Base-by-base conservation (phyloP, 176 grass and related monocot genomes). In the Eremochloa ophiuroides region DNA sequence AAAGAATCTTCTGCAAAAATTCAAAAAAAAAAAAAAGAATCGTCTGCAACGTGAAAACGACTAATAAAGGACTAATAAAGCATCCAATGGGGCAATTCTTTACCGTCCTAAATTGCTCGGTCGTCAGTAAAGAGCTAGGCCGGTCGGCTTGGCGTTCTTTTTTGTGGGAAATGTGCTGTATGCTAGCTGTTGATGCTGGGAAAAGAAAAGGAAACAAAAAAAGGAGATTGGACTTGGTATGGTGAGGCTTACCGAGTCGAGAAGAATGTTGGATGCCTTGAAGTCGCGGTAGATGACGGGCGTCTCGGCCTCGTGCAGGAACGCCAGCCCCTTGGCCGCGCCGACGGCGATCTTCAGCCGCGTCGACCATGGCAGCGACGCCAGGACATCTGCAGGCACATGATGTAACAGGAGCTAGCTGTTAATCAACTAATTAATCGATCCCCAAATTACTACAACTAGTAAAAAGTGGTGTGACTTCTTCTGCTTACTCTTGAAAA, bases 401-500 rank as follows among this genome's bases (percentile, higher is more conserved):
- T 6, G n/a, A 55, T 9, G 44, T 17, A 26, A 0, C 44, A 17
- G 15, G 50, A n/a, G 2, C 20, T 4, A n/a, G 11, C 0, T 41
- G 13, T 64, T 64, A 47, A 2, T 47, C 41, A 29, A 75, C 23
- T n/a, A n/a, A n/a, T n/a, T n/a, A n/a, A n/a, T n/a, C n/a, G n/a
- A n/a, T n/a, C n/a, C n/a, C n/a, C n/a, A n/a, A n/a, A n/a, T n/a
- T n/a, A n/a, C n/a, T n/a, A n/a, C n/a, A n/a, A n/a, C n/a, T n/a
- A n/a, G n/a, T n/a, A n/a, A n/a, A n/a, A n/a, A n/a, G n/a, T n/a
- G n/a, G n/a, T n/a, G n/a, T n/a, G n/a, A n/a, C n/a, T n/a, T n/a
- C n/a, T n/a, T n/a, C n/a, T n/a, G n/a, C n/a, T 89, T 88, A 98
- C 95, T 93, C 73, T 87, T 91, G 81, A 98, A 98, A 10, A 98